Evolutionary conservation across 768 basidiomycete species (phyloP), one percentile per base, ranked within the genome.

Genomic region (Lactarius sanguifluus): DNA sequence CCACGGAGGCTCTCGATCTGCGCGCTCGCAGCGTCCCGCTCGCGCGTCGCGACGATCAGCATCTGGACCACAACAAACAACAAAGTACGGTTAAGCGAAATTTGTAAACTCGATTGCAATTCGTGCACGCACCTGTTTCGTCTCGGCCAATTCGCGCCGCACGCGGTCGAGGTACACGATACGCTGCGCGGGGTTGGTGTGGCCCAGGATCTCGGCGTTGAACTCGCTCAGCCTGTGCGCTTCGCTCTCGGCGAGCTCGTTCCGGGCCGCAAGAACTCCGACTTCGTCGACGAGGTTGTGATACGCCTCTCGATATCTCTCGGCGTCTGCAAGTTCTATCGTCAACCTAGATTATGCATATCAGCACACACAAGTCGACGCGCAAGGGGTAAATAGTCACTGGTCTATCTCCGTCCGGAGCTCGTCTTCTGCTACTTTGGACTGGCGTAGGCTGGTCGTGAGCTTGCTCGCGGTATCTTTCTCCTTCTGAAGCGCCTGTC

Each of bases 121-220:
- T 32, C 32, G 32, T 32, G 32, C 36, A 13, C 36, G 36, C 67
- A 92, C 94, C 76, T 92, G 90, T 75, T 93, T 94, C 6, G 84
- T 81, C 63, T 92, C 87, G 2, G 91, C 85, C 58, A 96, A 78
- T 73, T 96, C 94, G 64, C 83, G 79, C 41, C 94, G 82, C 61
- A 97, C 86, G 62, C 87, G 82, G 65, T 96, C 95, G 18, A 97
- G 86, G 71, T 96, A 96, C 75, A 87, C 80, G 71, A 97, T 94
- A 66, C 87, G 85, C 76, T 96, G 94, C 1, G 86, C 86, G 10
- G 91, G 90, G 73, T 96, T 95, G 40, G 83, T 82, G 73, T 96
- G 94, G 0, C 92, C 86, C 20, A 94, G 78, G 65, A 96, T 90
- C 74, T 94, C 87, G 0, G 92, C 90, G 69, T 96, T 96, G 78